phyloP scores from a whole-genome alignment of 345 rosid species.

The Hevea brasiliensis region DNA sequence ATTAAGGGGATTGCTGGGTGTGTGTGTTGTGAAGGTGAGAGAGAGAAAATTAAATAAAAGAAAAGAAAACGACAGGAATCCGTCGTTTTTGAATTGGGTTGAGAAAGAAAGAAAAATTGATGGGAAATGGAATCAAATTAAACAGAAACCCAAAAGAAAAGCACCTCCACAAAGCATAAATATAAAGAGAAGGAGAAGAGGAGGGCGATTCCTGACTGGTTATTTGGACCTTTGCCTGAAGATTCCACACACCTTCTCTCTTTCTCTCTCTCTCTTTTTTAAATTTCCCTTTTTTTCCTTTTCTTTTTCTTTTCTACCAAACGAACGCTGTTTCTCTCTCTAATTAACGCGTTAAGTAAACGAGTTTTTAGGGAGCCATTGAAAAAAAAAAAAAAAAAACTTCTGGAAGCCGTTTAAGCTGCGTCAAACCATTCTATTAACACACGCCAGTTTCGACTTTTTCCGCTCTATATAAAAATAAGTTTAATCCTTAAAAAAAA shows the following conservation, averaged over 20 bases:
- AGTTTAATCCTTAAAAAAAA: too few species aligned
- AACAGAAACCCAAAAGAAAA: too few species aligned
- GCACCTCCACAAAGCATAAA: not conserved
- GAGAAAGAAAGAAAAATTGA: not conserved
- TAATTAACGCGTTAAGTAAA: conserved; percentile 3
- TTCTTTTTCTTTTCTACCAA: conserved; percentile 4
- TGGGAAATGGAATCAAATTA: not conserved
- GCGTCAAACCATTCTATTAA: not conserved
- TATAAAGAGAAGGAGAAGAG: not conserved
- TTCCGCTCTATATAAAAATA: too few species aligned
- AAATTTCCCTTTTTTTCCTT: not conserved
- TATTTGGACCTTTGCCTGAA: conserved; percentile 1
- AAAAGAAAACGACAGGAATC: not conserved
- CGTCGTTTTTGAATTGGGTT: not conserved
- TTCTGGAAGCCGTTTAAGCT: conserved; percentile 25
- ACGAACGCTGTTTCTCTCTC: not conserved
- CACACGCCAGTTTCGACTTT: not conserved
- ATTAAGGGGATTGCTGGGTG: not conserved
- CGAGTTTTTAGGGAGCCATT: not conserved
- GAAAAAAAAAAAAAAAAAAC: not conserved
- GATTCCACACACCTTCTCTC: conserved; percentile 39
- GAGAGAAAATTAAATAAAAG: not conserved
- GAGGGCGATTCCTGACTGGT: not conserved
- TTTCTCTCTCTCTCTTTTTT: not conserved
- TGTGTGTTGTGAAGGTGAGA: not conserved